phyloP scores from a whole-genome alignment of 768 basidiomycete species.

The Coprinellus micaceus region DNA sequence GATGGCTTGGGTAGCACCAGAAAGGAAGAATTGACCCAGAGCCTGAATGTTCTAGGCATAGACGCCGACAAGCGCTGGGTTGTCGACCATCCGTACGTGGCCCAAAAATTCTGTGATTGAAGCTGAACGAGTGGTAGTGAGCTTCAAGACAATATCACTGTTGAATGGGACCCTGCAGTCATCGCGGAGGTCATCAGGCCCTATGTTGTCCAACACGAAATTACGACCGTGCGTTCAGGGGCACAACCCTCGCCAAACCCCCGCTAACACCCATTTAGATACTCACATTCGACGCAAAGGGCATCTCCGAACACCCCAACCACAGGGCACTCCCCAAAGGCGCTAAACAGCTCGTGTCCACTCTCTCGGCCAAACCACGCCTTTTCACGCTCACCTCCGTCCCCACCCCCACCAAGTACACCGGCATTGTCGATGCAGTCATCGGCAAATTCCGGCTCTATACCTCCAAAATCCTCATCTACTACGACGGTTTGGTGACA shows the following conservation, averaged over 20 bases:
- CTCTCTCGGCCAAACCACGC: constrained; percentile 24
- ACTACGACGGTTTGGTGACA: constrained; percentile 20
- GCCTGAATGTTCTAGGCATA: constrained; percentile 69
- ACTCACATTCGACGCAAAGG: constrained; percentile 76
- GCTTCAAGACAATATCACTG: constrained; percentile 72
- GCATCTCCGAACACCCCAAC: constrained; percentile 85
- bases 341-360: constrained; percentile 40
- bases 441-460: constrained; percentile 46
- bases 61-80: constrained; percentile 49
- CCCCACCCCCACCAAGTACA: constrained; percentile 58
- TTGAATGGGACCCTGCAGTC: constrained; percentile 56
- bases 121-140: constrained; percentile 31
- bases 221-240: constrained; percentile 51
- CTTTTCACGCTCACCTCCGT: constrained; percentile 63
- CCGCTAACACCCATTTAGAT: constrained; percentile 47
- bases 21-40: constrained; percentile 53
- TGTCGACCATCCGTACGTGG: constrained; percentile 68
- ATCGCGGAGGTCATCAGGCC: constrained; percentile 57
- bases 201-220: constrained; percentile 56
- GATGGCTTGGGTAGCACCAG: constrained; percentile 68
- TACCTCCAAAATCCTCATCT: constrained; percentile 20
- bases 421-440: constrained; percentile 48
- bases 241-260: no score
- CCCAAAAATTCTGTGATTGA: neutral
- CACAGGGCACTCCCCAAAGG: constrained; percentile 69